Conservation (phyloP, 1,139 yeast species). For the Pichia sp. region DNA sequence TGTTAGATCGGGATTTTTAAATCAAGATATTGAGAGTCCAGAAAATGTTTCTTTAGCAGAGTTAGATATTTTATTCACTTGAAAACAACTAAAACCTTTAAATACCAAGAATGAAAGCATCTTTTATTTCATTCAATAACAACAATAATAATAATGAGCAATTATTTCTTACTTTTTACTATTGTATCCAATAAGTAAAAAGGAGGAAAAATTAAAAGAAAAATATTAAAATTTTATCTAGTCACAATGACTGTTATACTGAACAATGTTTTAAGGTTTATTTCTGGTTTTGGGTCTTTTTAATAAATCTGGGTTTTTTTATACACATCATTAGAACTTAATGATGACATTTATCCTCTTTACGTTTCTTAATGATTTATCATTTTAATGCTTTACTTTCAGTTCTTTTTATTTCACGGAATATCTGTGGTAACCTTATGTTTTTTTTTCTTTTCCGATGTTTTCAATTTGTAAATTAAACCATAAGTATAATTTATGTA, state of each 20-base stretch:
- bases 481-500: background rate
- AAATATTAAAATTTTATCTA: background rate
- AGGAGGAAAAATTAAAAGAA: background rate
- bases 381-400: slow-evolving; percentile 15
- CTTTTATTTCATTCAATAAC: background rate
- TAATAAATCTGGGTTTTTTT: slow-evolving; percentile 8
- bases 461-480: background rate
- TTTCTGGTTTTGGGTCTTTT: slow-evolving; percentile 8
- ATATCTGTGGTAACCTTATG: background rate
- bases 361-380: slow-evolving; percentile 10
- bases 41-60: slow-evolving; percentile 71
- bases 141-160: background rate
- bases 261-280: background rate
- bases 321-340: slow-evolving; percentile 2
- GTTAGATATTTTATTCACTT: slow-evolving; percentile 56
- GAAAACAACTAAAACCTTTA: slow-evolving; percentile 9
- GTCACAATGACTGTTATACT: background rate
- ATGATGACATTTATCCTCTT: background rate
- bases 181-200: background rate
- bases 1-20: slow-evolving; percentile 64
- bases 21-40: slow-evolving; percentile 70
- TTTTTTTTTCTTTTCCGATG: slow-evolving; percentile 4
- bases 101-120: slow-evolving; percentile 1
- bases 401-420: slow-evolving; percentile 4
- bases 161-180: background rate